phyloP scores from a whole-genome alignment of 2,329 filamentous ascomycete genomes.

The Phoma herbarum region DNA sequence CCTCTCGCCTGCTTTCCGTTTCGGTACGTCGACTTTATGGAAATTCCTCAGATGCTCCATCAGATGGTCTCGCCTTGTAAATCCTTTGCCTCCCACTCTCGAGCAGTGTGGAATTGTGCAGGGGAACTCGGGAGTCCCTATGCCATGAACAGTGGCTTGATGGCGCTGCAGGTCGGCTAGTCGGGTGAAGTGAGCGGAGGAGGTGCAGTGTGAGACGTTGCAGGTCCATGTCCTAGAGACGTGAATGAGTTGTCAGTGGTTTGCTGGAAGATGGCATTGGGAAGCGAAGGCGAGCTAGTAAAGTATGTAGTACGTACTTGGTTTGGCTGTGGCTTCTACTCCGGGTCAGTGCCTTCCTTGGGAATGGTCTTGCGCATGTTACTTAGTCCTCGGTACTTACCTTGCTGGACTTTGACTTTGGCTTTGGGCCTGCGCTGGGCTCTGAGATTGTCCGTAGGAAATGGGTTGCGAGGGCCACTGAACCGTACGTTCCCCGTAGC shows the following conservation, averaged over 20 bases:
- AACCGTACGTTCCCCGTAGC: not conserved
- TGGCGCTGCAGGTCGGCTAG: conserved; percentile 49
- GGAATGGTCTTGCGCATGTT: not conserved
- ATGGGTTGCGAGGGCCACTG: not conserved
- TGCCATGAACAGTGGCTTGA: conserved; percentile 46
- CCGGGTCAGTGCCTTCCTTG: not conserved
- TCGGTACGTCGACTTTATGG: conserved; percentile 60
- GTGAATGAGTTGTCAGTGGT: not conserved
- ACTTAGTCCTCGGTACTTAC: not conserved
- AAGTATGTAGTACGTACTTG: not conserved
- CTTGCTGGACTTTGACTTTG: not conserved
- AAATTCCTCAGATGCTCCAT: conserved; percentile 65
- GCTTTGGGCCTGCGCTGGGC: not conserved
- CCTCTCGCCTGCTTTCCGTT: conserved; percentile 46
- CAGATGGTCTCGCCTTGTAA: conserved; percentile 66
- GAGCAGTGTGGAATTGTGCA: conserved; percentile 43
- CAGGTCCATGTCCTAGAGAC: conserved; percentile 45
- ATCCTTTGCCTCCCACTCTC: conserved; percentile 55
- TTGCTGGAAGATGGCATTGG: not conserved
- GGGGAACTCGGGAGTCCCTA: conserved; percentile 43
- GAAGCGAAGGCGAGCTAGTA: not conserved
- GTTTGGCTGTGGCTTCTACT: not conserved
- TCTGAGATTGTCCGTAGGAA: not conserved
- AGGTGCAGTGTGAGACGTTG: conserved; percentile 42
- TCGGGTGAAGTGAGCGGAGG: conserved; percentile 46